Base-by-base conservation (phyloP, 2,329 filamentous ascomycete genomes). In the Cordyceps militaris region DNA sequence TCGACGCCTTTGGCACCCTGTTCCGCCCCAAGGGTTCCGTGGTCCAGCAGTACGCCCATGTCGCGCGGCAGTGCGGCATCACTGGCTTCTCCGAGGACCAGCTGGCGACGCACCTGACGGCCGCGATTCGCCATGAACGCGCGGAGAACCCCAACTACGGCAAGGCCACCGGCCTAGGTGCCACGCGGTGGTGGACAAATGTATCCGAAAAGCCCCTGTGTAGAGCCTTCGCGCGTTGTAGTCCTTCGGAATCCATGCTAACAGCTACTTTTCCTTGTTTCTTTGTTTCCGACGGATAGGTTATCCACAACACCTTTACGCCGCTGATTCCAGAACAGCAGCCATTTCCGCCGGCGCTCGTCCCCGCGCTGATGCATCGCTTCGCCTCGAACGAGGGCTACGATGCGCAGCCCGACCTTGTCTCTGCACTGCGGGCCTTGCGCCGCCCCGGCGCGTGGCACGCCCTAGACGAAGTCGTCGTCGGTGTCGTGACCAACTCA, bases 1-100 rank as follows among this genome's bases (percentile, higher is more conserved):
- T 87, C 55, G 84, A 87, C 66, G 84, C 83, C 4, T 86, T 86
- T 62, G 82, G 80, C n/a, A 87, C 84, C 0, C 71, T 87, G 2
- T 86, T 84, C 68, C 71, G 68, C 11, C 82, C 83, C 0, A 76
- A 71, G 50, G 63, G 65, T 10, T 70, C 80, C 1, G 76, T 86
- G 8, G 71, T 74, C 5, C 66, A 72, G 54, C 80, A 84, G 62
- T 87, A 87, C 66, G 74, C 70, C 38, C 68, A 74, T 21, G 72
- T 80, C 2, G 84, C 82, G 1, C 66, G 74, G 19, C 68, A 73
- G 54, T 74, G 79, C 64, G 82, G 82, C 3, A 63, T 84, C 42
- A 63, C 63, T 9, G 67, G 70, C 60, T 72, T 79, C 56, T 69
- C 62, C 2, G 71, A 76, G 26, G 68, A 71, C 3, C 70, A 77